Conservation (phyloP, 2,329 filamentous ascomycete species). For the Colletotrichum gloeosporioides region DNA sequence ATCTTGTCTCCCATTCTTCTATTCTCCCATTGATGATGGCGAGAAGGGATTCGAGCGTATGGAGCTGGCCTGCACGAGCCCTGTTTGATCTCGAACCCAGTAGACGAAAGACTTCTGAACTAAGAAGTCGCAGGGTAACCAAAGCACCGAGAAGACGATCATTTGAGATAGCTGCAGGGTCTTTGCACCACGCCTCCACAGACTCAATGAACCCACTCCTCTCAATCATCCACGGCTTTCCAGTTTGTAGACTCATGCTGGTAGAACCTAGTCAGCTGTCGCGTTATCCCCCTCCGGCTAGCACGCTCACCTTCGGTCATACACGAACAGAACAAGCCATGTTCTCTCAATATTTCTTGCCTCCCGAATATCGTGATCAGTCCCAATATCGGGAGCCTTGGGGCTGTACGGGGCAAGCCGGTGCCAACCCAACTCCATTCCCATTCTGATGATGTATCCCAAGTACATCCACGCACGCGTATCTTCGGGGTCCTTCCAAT, state of each 20-base stretch:
- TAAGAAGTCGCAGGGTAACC: constrained; percentile 38
- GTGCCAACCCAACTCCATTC: constrained; percentile 44
- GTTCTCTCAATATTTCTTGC: neutral
- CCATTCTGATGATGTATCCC: constrained; percentile 44
- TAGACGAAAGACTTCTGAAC: constrained; percentile 36
- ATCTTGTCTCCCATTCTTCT: constrained; percentile 27
- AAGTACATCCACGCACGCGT: constrained; percentile 42
- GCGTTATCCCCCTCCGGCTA: fast-evolving
- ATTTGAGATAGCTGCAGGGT: constrained; percentile 32
- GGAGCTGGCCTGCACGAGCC: constrained; percentile 13
- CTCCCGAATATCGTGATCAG: neutral
- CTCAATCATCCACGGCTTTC: constrained; percentile 48
- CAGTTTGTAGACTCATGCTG: constrained; percentile 45
- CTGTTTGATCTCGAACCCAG: constrained; percentile 23
- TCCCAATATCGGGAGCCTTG: neutral
- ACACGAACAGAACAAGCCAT: constrained; percentile 4
- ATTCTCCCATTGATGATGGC: constrained; percentile 27
- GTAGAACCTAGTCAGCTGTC: neutral
- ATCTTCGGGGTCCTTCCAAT: constrained; percentile 48
- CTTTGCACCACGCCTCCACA: constrained; percentile 38
- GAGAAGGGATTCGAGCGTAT: constrained; percentile 28
- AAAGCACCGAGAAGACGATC: constrained; percentile 42
- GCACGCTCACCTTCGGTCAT: neutral
- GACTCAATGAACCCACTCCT: constrained; percentile 39
- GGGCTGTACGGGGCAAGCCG: constrained; percentile 23